phyloP scores from a whole-genome alignment of 257 asterid genomes.

The Solanum sejunctum region DNA sequence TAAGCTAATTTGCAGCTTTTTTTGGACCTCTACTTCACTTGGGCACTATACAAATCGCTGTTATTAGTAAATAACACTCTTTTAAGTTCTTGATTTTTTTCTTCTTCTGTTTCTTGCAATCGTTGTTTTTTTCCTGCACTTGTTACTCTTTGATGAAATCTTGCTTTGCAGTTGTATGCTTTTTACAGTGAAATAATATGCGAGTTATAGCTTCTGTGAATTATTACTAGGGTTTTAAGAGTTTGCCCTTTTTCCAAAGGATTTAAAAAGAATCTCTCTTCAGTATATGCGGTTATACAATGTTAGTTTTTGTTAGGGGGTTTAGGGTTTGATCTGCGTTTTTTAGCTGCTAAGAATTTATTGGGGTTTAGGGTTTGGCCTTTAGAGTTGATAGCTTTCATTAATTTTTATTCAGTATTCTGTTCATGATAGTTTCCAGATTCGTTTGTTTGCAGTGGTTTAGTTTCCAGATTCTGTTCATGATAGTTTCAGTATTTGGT shows the following conservation, averaged over 20 bases:
- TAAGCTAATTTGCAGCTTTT: background rate
- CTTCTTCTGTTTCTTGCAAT: background rate
- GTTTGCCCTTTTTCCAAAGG: background rate
- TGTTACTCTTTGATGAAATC: background rate
- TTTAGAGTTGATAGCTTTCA: background rate
- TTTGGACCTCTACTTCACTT: background rate
- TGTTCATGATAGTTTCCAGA: background rate
- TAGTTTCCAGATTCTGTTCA: background rate
- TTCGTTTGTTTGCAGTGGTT: background rate
- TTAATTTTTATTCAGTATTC: background rate
- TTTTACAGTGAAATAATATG: background rate
- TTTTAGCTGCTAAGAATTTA: background rate
- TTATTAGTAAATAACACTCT: background rate
- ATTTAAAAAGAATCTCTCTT: background rate
- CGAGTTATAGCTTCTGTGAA: background rate
- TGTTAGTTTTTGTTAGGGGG: background rate
- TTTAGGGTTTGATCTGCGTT: background rate
- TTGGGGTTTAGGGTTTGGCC: background rate
- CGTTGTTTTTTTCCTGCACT: background rate
- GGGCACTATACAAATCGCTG: background rate
- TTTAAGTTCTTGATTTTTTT: background rate
- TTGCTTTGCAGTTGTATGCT: background rate
- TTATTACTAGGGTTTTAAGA: background rate
- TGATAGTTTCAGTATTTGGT: background rate
- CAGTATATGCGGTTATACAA: background rate